These are phyloP conservation scores for Lepiota brunneoincarnata DNA, from an alignment of 768 basidiomycete species.

Conservation along the genomic window DNA sequence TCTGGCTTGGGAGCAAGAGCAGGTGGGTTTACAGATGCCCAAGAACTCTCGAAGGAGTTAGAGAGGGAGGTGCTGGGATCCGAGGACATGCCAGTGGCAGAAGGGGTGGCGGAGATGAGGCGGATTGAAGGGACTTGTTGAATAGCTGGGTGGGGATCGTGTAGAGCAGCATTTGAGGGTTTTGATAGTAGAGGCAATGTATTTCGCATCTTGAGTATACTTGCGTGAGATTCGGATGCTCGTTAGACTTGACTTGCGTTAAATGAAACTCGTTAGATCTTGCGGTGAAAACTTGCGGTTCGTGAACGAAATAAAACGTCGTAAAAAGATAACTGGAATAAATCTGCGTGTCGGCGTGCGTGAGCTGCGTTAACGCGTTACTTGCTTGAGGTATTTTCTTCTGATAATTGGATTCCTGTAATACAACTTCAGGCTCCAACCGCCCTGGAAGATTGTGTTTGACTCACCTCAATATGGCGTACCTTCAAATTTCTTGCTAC, in stretches of 20 bases:
- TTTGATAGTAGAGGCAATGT: not conserved
- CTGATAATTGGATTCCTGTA: not conserved
- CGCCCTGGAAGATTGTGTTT: not conserved
- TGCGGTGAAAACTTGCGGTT: slow-evolving; percentile 6
- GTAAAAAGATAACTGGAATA: not conserved
- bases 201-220: not conserved
- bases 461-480: not conserved
- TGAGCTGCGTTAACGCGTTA: slow-evolving; percentile 11
- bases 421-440: not conserved
- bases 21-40: slow-evolving; percentile 30
- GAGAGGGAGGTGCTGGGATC: slow-evolving; percentile 30
- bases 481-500: not conserved
- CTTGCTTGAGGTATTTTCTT: not conserved
- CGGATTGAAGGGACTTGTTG: slow-evolving; percentile 58
- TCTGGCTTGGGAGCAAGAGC: slow-evolving; percentile 31
- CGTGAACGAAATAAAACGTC: slow-evolving; percentile 8
- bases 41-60: slow-evolving; percentile 34
- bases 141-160: slow-evolving; percentile 18
- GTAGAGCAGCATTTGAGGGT: not conserved
- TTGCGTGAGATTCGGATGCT: slow-evolving; percentile 2
- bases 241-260: not conserved
- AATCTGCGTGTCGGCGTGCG: not conserved
- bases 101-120: slow-evolving; percentile 67
- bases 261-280: slow-evolving; percentile 4
- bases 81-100: slow-evolving; percentile 40